These are phyloP conservation scores for Parafenestella ontariensis DNA, from an alignment of 2,329 filamentous ascomycete genomes.

Conservation along the genomic window DNA sequence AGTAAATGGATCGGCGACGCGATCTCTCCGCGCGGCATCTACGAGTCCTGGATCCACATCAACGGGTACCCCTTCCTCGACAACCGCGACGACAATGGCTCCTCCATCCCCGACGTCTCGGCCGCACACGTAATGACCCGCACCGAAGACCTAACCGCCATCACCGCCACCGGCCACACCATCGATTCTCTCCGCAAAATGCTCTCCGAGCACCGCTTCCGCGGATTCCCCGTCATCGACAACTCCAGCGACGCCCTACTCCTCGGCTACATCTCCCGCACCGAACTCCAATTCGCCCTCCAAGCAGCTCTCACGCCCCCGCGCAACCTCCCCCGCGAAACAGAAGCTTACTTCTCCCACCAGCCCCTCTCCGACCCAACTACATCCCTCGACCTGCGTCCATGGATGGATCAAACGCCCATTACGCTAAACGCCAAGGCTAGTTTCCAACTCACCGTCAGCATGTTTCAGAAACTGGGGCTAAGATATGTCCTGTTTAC, in stretches of 20 bases:
- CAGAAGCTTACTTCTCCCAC: slow-evolving; percentile 84
- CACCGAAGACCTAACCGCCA: slow-evolving; percentile 86
- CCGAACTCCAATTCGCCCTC: slow-evolving; percentile 85
- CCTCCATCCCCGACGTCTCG: slow-evolving; percentile 78
- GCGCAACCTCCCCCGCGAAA: slow-evolving; percentile 69
- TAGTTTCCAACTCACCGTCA: slow-evolving; percentile 82
- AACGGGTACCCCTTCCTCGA: slow-evolving; percentile 96
- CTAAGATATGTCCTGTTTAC: slow-evolving; percentile 88
- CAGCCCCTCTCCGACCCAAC: slow-evolving; percentile 77
- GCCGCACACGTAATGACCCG: slow-evolving; percentile 92
- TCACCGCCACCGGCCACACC: slow-evolving; percentile 87
- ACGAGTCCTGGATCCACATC: slow-evolving; percentile 97
- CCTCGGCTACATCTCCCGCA: slow-evolving; percentile 91
- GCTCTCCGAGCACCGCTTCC: slow-evolving; percentile 76
- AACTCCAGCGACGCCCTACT: slow-evolving; percentile 79
- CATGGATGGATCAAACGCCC: slow-evolving; percentile 99
- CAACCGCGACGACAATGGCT: slow-evolving; percentile 73
- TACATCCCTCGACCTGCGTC: slow-evolving; percentile 82
- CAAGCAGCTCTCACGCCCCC: slow-evolving; percentile 64
- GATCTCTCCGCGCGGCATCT: slow-evolving; percentile 90
- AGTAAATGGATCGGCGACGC: slow-evolving; percentile 98
- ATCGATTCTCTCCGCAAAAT: slow-evolving; percentile 76
- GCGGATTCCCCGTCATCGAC: slow-evolving; percentile 89
- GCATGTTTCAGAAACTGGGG: slow-evolving; percentile 94
- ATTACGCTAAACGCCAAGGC: slow-evolving; percentile 83